Evolutionary conservation across 345 rosid genomes (phyloP), one percentile per base, ranked within the genome.

Genomic region (Salix viminalis): DNA sequence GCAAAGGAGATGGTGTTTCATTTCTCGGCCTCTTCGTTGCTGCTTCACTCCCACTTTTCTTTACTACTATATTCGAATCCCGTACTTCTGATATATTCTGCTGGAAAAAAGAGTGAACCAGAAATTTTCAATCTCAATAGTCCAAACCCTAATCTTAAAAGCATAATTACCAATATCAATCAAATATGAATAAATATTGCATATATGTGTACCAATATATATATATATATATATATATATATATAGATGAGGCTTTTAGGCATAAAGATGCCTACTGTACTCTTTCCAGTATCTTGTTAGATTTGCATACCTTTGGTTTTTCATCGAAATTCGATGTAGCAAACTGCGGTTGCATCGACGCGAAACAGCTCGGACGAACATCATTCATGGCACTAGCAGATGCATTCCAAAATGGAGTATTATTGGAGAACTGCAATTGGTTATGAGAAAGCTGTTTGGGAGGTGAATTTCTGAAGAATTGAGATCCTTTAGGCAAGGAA

Each of bases 381-480:
- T 96, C 96, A 28, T 70, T 85, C 74, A 83, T 81, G 75, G 85
- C 80, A 32, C 80, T 75, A 0, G 89, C 85, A 30, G 91, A 85
- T 2, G 90, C 93, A 67, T 92, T 92, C 99, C 99, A 96, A 76
- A 91, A 93, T 21, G 95, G 90, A 6, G 97, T 90, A 84, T 96
- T 93, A 79, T 96, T 96, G 71, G 99, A 93, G 82, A 96, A 92
- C 34, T 91, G 91, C 80, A 93, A 82, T 70, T 90, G 97, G 65
- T 75, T 83, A 6, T 85, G 84, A 16, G 83, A 77, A 19, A 84
- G 58, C 60, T 85, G 91, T 79, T 90, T 90, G 9, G 90, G 94
- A 0, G 97, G 90, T 2, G 97, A 88, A 70, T 76, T 80, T 78
- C 96, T 86, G 66, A 89, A 58, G 87, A 93, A 90, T 26, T 79